Conservation (phyloP, 2,329 filamentous ascomycete species). For the Claviceps sp. region DNA sequence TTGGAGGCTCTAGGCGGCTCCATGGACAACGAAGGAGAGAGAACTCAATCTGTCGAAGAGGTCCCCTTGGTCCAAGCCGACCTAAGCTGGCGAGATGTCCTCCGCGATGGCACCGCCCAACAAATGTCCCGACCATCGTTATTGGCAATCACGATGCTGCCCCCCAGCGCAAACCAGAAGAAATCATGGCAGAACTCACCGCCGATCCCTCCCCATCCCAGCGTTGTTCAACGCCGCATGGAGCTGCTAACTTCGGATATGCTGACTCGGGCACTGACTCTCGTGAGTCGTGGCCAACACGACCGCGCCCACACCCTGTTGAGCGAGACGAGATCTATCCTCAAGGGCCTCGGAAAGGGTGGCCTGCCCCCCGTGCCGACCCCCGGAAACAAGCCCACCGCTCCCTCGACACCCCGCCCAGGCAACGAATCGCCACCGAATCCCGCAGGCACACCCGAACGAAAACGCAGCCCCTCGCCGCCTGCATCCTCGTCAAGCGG, state of each 20-base stretch:
- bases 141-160: conserved; percentile 90
- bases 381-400: conserved; percentile 26
- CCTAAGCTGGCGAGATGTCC: conserved; percentile 82
- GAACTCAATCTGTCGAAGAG: conserved; percentile 79
- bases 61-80: conserved; percentile 92
- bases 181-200: conserved; percentile 54
- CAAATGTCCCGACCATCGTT: conserved; percentile 83
- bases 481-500: conserved; percentile 25
- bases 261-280: conserved; percentile 80
- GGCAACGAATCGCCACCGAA: conserved; percentile 30
- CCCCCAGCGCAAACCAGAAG: conserved; percentile 48
- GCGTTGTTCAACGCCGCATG: conserved; percentile 93
- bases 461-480: conserved; percentile 43
- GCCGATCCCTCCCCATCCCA: conserved; percentile 87
- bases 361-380: conserved; percentile 80
- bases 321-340: conserved; percentile 83
- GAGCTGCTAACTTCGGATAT: conserved; percentile 96
- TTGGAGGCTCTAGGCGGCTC: conserved; percentile 85
- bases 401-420: conserved; percentile 35
- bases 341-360: conserved; percentile 92
- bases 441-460: conserved; percentile 33
- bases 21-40: conserved; percentile 72
- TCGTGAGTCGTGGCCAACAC: conserved; percentile 83
- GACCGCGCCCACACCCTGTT: conserved; percentile 87
- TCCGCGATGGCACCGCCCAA: conserved; percentile 73